Evolutionary conservation across 2,329 filamentous ascomycete genomes (phyloP), one percentile per base, ranked within the genome.

Genomic region (Blumeria hordei): DNA sequence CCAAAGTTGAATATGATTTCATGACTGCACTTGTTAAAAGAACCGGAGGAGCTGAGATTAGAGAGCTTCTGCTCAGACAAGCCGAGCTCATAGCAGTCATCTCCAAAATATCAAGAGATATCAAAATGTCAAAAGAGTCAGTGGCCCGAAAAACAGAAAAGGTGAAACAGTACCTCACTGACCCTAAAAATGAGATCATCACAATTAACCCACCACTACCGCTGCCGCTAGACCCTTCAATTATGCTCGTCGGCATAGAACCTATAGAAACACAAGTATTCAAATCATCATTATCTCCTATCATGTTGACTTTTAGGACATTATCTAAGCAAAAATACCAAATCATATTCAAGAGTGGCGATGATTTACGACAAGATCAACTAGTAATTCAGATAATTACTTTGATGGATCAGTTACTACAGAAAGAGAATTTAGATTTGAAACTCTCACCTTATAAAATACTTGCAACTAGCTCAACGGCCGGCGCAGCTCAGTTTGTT

Each of bases 381-480:
- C 77, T 98, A 2, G 90, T 98, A 37, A 93, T 98, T 55, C 92
- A 86, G 64, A 96, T 96, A 64, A 95, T 98, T 66, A 94, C 87
- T 0, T 75, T 98, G 14, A 98, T 98, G 92, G 92, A 98, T 63
- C 85, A 90, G 57, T 77, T 98, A 1, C 75, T 98, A 4, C 85
- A 86, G 57, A 95, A 96, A 64, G 92, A 98, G 65, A 96, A 98
- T 58, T 73, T 98, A 9, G 92, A 98, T 64, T 75, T 98, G 47
- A 95, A 93, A 65, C 74, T 98, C 1, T 90, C 90, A 0, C 92
- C 92, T 0, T 98, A 98, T 71, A 90, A 90, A 62, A 95, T 96
- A 59, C 77, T 98, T 8, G 92, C 92, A 0, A 98, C 92, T 2
- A 88, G 86, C 58, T 85, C 87, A 9, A 83, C 78, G 0, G 88